Evolutionary conservation across 306 rosid genomes (phyloP).

Genomic region (Cucurbita pepo): DNA sequence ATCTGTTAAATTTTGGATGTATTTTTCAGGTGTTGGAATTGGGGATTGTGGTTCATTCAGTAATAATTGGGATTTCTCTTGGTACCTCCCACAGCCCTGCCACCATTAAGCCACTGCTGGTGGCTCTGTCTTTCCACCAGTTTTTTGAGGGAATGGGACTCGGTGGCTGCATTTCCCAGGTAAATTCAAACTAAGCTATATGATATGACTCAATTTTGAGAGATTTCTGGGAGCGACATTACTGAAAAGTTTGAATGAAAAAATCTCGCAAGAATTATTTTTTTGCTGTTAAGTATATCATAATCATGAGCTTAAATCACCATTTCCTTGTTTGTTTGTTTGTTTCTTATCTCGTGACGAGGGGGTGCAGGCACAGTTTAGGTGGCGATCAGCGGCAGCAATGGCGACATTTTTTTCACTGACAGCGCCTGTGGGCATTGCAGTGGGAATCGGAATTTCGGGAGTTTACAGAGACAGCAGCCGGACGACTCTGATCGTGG

Average conservation of each 20-base stretch:
- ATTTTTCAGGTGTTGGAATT: conserved; percentile 52
- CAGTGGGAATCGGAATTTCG: conserved; percentile 44
- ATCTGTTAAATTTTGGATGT: neutral
- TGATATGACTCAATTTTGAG: too few species aligned
- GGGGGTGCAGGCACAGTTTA: conserved; percentile 39
- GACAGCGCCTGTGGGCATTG: conserved; percentile 70
- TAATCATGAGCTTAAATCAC: neutral
- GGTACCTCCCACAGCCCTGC: conserved; percentile 37
- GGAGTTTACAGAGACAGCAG: conserved; percentile 31
- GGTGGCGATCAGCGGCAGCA: conserved; percentile 32
- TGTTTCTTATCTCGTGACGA: neutral
- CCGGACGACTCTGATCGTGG: conserved; percentile 35
- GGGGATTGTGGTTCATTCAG: conserved; percentile 79
- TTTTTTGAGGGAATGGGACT: conserved; percentile 87
- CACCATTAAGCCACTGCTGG: conserved; percentile 45
- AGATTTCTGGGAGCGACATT: too few species aligned
- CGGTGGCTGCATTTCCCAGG: conserved; percentile 87
- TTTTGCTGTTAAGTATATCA: neutral
- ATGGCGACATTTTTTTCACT: conserved; percentile 61
- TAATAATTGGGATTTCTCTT: conserved; percentile 60
- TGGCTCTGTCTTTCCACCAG: conserved; percentile 77
- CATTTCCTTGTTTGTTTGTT: too few species aligned
- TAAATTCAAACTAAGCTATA: neutral
- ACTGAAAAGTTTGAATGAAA: too few species aligned
- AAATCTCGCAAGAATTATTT: neutral